These are phyloP conservation scores for Jimgerdemannia flammicorona DNA, from an alignment of 192 early-diverging fungal species.

Conservation along the genomic window DNA sequence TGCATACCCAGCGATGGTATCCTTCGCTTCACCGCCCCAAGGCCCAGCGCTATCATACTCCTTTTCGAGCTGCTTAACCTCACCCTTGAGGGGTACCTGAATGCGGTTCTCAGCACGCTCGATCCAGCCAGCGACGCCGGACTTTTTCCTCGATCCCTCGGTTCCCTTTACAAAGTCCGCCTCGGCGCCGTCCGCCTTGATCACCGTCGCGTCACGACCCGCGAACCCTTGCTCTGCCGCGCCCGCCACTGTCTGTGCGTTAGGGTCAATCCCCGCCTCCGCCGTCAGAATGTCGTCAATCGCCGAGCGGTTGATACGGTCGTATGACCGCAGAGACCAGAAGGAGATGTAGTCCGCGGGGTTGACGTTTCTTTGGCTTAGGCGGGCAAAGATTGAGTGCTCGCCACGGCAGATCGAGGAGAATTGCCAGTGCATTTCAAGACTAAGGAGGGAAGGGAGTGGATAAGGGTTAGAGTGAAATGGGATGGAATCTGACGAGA, in stretches of 20 bases:
- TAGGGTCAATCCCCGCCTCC: slow-evolving; percentile 9
- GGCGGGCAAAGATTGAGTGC: slow-evolving; percentile 60
- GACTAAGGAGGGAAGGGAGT: slow-evolving; percentile 18
- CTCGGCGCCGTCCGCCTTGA: slow-evolving; percentile 5
- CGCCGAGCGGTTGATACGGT: slow-evolving; percentile 51
- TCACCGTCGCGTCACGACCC: background rate
- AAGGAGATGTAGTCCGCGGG: slow-evolving; percentile 71
- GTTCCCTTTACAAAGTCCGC: slow-evolving; percentile 25
- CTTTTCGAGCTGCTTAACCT: slow-evolving; percentile 4
- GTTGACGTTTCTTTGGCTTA: slow-evolving; percentile 52
- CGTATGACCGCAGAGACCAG: slow-evolving; percentile 75
- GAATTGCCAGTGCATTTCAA: slow-evolving; percentile 84
- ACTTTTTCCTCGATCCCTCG: background rate
- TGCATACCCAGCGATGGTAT: slow-evolving; percentile 19
- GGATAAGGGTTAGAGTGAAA: background rate
- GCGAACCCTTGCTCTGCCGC: background rate
- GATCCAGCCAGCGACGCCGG: slow-evolving; percentile 7
- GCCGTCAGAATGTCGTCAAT: slow-evolving; percentile 16
- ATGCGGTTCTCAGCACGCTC: slow-evolving; percentile 12
- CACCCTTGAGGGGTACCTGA: slow-evolving; percentile 13
- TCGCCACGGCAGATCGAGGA: slow-evolving; percentile 76
- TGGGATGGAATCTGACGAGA: no score
- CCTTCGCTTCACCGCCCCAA: background rate
- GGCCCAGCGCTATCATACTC: background rate
- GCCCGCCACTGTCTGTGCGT: background rate